These are phyloP conservation scores for Metschnikowia kofuensis DNA, from an alignment of 805 yeast genomes.

Conservation along the genomic window DNA sequence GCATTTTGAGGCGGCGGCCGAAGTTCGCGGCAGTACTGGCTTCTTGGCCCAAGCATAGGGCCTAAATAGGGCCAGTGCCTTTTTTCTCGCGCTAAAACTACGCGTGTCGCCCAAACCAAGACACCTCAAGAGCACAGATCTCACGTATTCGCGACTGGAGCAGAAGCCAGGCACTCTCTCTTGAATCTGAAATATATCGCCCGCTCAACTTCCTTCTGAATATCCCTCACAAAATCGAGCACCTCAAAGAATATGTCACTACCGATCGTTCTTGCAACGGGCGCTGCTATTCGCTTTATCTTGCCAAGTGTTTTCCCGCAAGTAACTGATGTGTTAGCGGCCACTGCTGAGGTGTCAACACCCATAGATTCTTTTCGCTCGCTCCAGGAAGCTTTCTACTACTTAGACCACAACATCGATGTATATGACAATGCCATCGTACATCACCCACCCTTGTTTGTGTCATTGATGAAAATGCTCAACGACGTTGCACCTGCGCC, in stretches of 20 bases:
- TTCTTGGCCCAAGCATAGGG: not conserved
- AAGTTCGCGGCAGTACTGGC: no score
- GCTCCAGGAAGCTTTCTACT: constrained; percentile 32
- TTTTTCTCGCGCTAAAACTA: not conserved
- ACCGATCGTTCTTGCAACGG: constrained; percentile 14
- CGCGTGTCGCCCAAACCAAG: not conserved
- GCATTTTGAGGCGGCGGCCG: no score
- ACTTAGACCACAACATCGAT: constrained; percentile 48
- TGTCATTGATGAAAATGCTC: constrained; percentile 43
- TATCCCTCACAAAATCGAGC: no score
- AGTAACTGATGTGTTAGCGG: constrained; percentile 25
- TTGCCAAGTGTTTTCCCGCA: constrained; percentile 36
- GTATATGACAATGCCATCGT: constrained; percentile 84
- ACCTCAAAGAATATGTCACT: constrained; percentile 12
- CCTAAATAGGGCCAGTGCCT: not conserved
- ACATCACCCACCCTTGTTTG: constrained; percentile 79
- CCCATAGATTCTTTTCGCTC: constrained; percentile 67
- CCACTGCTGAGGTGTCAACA: constrained; percentile 51
- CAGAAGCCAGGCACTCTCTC: no score
- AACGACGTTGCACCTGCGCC: constrained; percentile 20
- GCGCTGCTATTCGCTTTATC: constrained; percentile 28
- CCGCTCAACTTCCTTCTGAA: no score
- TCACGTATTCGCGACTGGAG: not conserved
- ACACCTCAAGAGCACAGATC: not conserved
- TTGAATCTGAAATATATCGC: no score